Percentiles rank a stretch among this genome's conserved stretches.
These are phyloP conservation scores for Porcisia hertigi DNA, from an alignment of 208 protist genomes.

Conservation along the genomic window DNA sequence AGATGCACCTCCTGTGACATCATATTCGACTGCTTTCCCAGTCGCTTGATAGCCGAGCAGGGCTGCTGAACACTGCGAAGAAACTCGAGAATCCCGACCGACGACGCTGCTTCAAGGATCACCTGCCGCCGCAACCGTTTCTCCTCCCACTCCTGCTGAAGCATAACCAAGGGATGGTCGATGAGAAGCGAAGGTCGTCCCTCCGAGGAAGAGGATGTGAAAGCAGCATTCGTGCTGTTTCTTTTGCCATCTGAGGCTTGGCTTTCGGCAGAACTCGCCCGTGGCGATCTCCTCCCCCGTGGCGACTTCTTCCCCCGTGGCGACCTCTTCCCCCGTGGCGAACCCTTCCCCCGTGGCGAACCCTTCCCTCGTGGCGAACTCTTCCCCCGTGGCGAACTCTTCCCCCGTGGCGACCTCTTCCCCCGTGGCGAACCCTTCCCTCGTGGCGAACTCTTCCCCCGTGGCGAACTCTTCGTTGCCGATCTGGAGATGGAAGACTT, in stretches of 20 bases:
- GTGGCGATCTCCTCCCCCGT: not conserved
- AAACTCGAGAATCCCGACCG: constrained; percentile 22
- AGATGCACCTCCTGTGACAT: not conserved
- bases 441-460: too few relatives aligned
- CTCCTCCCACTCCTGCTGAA: constrained; percentile 11
- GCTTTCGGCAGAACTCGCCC: not conserved
- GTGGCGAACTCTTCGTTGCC: not conserved
- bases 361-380: too few relatives aligned
- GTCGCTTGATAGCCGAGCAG: not conserved
- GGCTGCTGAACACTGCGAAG: not conserved
- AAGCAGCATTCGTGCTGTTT: not conserved
- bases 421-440: too few relatives aligned
- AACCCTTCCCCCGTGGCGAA: too few relatives aligned
- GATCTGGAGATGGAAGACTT: not conserved
- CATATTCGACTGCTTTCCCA: not conserved
- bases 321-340: too few relatives aligned
- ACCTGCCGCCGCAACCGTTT: constrained; percentile 16
- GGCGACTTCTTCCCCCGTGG: too few relatives aligned
- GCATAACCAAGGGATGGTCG: not conserved
- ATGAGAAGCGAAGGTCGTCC: not conserved
- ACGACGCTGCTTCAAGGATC: constrained; percentile 1
- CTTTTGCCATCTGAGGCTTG: not conserved
- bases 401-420: too few relatives aligned
- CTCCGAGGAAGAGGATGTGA: not conserved
- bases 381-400: too few relatives aligned